Evolutionary conservation across 768 basidiomycete genomes (phyloP).

Genomic region (Tulasnella sp.): DNA sequence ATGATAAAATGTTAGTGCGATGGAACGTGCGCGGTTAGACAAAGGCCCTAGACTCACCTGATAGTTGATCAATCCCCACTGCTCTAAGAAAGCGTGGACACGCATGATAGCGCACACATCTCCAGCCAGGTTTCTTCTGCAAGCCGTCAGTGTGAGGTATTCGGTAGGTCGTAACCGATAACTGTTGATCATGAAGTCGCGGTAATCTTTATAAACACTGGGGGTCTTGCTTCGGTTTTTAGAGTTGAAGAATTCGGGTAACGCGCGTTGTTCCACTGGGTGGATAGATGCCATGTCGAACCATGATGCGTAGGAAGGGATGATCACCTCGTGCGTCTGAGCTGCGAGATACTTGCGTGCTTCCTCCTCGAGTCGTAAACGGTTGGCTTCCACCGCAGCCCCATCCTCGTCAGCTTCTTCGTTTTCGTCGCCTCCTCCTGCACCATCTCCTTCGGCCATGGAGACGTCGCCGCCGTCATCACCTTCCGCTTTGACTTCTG

Average conservation of each 20-base stretch:
- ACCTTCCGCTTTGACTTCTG: conserved; percentile 30
- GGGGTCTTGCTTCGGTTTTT: conserved; percentile 93
- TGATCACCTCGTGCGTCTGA: conserved; percentile 93
- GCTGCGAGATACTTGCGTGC: conserved; percentile 91
- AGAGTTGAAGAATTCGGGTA: conserved; percentile 98
- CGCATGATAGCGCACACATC: conserved; percentile 99
- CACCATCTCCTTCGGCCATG: conserved; percentile 11
- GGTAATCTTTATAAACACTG: conserved; percentile 95
- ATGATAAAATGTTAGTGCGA: neutral
- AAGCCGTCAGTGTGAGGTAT: conserved; percentile 96
- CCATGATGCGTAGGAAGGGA: conserved; percentile 97
- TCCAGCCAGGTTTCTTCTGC: conserved; percentile 88
- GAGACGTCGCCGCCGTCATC: conserved; percentile 32
- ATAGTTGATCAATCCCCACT: conserved; percentile 98
- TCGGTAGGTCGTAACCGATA: conserved; percentile 89
- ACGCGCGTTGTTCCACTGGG: conserved; percentile 77
- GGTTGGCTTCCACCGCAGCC: conserved; percentile 69
- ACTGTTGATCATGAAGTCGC: conserved; percentile 99
- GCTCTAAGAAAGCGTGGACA: conserved; percentile 96
- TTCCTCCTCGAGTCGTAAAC: conserved; percentile 69
- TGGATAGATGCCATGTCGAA: conserved; percentile 94
- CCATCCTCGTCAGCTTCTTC: conserved; percentile 72
- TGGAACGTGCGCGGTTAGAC: neutral
- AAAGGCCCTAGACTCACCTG: conserved; percentile 50
- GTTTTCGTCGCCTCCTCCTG: conserved; percentile 53